A percentile compares a stretch with the other conserved stretches of the same genome.
Evolutionary conservation across 345 rosid genomes (phyloP).

Genomic region (Conringia planisiliqua): DNA sequence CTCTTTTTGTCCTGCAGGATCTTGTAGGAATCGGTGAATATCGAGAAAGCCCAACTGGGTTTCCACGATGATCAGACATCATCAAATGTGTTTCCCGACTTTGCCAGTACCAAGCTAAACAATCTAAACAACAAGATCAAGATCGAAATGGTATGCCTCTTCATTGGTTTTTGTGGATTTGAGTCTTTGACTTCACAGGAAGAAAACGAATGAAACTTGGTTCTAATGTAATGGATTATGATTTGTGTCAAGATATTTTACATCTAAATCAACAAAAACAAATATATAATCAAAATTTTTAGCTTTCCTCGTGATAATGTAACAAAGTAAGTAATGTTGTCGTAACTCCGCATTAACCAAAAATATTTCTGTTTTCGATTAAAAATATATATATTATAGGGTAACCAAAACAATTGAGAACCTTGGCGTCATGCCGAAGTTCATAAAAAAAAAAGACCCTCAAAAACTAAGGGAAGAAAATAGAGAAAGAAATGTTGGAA

Average conservation of each 20-base stretch:
- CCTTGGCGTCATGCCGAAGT: background rate
- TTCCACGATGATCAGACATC: slow-evolving; percentile 33
- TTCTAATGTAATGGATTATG: background rate
- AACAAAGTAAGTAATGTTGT: no score
- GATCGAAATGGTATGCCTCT: background rate
- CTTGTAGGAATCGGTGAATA: slow-evolving; percentile 80
- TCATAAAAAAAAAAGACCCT: background rate
- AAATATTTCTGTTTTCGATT: background rate
- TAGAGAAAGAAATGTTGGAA: background rate
- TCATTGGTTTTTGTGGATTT: slow-evolving; percentile 3
- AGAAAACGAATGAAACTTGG: background rate
- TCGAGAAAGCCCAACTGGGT: slow-evolving; percentile 48
- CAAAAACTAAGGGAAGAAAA: background rate
- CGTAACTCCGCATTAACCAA: no score
- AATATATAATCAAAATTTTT: no score
- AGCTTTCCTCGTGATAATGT: no score
- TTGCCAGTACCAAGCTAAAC: slow-evolving; percentile 20
- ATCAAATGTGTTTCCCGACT: slow-evolving; percentile 18
- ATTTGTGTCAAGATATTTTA: background rate
- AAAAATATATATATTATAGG: background rate
- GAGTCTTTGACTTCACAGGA: background rate
- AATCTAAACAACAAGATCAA: background rate
- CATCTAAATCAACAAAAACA: background rate
- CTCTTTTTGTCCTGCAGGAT: slow-evolving; percentile 44
- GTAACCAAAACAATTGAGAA: background rate